phyloP scores from a whole-genome alignment of 2,329 filamentous ascomycete species.

The Ceratocystis albifundus region DNA sequence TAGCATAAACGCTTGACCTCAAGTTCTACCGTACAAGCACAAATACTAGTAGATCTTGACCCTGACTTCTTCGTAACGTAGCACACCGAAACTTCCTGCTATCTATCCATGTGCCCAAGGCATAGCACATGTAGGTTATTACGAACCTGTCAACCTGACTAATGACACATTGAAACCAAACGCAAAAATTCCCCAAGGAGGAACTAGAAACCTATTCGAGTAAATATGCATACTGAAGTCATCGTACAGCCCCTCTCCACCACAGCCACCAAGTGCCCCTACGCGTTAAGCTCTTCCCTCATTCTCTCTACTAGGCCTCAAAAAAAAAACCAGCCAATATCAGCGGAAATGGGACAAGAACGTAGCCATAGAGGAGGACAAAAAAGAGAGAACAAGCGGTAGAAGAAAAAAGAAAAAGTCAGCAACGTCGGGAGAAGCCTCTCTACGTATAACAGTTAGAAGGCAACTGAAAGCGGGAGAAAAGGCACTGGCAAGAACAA shows the following conservation, averaged over 20 bases:
- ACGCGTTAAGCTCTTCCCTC: not conserved
- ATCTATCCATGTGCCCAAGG: not conserved
- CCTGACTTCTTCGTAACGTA: conserved; percentile 7
- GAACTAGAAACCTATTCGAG: not conserved
- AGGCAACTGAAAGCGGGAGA: not conserved
- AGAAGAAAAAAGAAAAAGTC: not conserved
- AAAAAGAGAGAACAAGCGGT: not conserved
- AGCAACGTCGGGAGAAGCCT: not conserved
- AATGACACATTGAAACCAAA: not conserved
- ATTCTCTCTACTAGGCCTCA: conserved; percentile 5
- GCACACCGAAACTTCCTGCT: not conserved
- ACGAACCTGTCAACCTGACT: not conserved
- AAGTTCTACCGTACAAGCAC: not conserved
- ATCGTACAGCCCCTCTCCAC: conserved; percentile 13
- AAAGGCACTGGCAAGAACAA: not conserved
- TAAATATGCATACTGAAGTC: conserved; percentile 6
- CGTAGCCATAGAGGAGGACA: not conserved
- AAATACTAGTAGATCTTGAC: not conserved
- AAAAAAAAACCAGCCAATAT: conserved; percentile 8
- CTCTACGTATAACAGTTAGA: not conserved
- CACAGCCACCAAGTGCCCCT: conserved; percentile 11
- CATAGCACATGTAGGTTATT: not conserved
- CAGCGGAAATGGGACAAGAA: conserved; percentile 4
- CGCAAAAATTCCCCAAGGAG: not conserved
- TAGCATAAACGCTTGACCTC: too few species aligned